Evolutionary conservation across 768 basidiomycete species (phyloP).

Genomic region (Baorangia bicolor): DNA sequence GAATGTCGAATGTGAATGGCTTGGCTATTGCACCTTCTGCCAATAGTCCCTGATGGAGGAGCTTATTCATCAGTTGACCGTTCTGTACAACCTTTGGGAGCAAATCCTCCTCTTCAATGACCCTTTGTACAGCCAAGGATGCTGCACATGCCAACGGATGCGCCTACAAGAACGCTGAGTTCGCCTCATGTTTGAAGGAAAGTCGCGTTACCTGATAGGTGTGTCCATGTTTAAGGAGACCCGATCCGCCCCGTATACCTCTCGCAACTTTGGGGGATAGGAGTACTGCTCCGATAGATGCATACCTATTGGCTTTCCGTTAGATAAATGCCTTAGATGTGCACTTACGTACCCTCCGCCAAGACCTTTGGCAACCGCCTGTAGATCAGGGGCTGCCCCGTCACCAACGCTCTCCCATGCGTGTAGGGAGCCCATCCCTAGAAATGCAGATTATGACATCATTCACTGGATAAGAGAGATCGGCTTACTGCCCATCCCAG

Average conservation of each 20-base stretch:
- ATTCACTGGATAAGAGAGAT: background rate
- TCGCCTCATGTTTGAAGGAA: background rate
- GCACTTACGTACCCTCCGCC: slow-evolving; percentile 69
- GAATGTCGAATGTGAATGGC: slow-evolving; percentile 74
- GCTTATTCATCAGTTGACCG: slow-evolving; percentile 57
- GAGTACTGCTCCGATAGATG: slow-evolving; percentile 78
- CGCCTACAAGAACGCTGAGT: slow-evolving; percentile 40
- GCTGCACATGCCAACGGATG: slow-evolving; percentile 79
- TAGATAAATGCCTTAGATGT: background rate
- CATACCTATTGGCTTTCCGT: slow-evolving; percentile 52
- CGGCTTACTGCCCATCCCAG: slow-evolving; percentile 81
- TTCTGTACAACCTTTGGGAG: slow-evolving; percentile 59
- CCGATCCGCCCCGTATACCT: slow-evolving; percentile 66
- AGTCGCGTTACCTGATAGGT: slow-evolving; percentile 64
- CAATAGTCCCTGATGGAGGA: slow-evolving; percentile 54
- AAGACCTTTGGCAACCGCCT: slow-evolving; percentile 87
- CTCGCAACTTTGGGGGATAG: slow-evolving; percentile 69
- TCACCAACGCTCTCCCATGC: slow-evolving; percentile 86
- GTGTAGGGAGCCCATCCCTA: slow-evolving; percentile 86
- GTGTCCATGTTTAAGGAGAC: slow-evolving; percentile 81
- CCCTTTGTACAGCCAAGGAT: slow-evolving; percentile 76
- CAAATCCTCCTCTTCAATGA: slow-evolving; percentile 68
- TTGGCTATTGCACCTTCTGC: slow-evolving; percentile 56
- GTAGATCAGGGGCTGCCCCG: slow-evolving; percentile 75
- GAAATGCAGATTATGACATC: background rate